A percentile compares a stretch with the other conserved stretches of the same genome.
Conservation (phyloP, 1,284 basidiomycete genomes). For the Cutaneotrichosporon sp. region DNA sequence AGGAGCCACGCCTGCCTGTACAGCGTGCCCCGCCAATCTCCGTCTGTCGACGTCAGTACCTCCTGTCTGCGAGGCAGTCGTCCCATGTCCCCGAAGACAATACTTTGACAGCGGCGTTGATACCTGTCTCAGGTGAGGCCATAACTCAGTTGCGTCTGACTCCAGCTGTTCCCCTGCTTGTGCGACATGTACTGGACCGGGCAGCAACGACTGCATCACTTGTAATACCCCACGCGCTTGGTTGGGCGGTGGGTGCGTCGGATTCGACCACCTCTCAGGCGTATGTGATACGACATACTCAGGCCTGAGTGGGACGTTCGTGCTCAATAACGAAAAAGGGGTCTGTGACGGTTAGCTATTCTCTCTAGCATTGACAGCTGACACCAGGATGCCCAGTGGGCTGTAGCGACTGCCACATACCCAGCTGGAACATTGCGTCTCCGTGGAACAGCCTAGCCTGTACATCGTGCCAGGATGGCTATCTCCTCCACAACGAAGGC, state of each 20-base stretch:
- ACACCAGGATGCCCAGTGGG: conserved; percentile 46
- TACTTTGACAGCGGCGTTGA: conserved; percentile 34
- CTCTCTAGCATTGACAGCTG: neutral
- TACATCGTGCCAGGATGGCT: conserved; percentile 48
- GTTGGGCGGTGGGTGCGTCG: conserved; percentile 43
- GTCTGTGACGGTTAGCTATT: conserved; percentile 47
- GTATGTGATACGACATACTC: conserved; percentile 43
- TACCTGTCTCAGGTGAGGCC: conserved; percentile 32
- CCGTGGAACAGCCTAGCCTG: conserved; percentile 31
- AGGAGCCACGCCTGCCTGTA: conserved; percentile 22
- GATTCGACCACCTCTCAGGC: conserved; percentile 39
- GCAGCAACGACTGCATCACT: conserved; percentile 36
- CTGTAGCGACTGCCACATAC: conserved; percentile 44
- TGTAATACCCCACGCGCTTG: conserved; percentile 39
- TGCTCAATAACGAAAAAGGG: conserved; percentile 41
- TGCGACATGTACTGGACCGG: conserved; percentile 42
- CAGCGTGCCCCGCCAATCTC: conserved; percentile 33
- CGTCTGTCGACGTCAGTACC: conserved; percentile 26
- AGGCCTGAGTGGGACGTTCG: conserved; percentile 33
- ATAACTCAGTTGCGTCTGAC: neutral
- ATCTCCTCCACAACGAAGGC: conserved; percentile 35
- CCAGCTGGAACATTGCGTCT: conserved; percentile 36
- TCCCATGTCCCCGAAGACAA: conserved; percentile 34
- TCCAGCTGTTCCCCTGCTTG: conserved; percentile 45
- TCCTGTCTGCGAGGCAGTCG: conserved; percentile 29